These are phyloP conservation scores for Lodderomyces margitis DNA, from an alignment of 1,139 yeast species.

Conservation along the genomic window DNA sequence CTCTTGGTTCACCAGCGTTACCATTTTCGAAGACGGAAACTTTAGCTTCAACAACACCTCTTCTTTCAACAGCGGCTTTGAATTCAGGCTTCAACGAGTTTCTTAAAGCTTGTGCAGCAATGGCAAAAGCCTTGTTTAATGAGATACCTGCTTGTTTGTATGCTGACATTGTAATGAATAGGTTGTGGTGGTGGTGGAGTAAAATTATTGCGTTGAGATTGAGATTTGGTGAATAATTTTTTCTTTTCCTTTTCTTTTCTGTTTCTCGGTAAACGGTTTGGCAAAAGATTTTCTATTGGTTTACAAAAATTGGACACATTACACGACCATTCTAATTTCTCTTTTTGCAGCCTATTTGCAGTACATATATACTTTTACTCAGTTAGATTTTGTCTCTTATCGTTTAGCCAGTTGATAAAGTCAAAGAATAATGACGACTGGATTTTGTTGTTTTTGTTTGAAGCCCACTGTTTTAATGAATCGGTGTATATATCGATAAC, in stretches of 20 bases:
- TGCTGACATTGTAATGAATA: conserved; percentile 50
- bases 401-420: conserved; percentile 74
- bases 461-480: conserved; percentile 63
- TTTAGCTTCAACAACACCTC: conserved; percentile 75
- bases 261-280: too few species aligned
- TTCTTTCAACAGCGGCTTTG: conserved; percentile 72
- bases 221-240: neutral
- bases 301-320: neutral
- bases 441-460: conserved; percentile 44
- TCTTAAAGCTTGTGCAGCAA: conserved; percentile 90
- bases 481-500: conserved; percentile 57
- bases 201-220: neutral
- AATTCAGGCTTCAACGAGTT: conserved; percentile 84
- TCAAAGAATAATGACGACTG: conserved; percentile 70
- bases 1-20: conserved; percentile 34
- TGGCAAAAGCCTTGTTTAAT: conserved; percentile 85
- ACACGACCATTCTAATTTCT: conserved; percentile 1
- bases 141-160: conserved; percentile 88
- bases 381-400: conserved; percentile 25
- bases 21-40: conserved; percentile 77
- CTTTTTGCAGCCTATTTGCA: neutral
- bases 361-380: neutral
- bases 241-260: conserved; percentile 1
- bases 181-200: neutral
- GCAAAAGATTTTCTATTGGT: conserved; percentile 7